phyloP scores from a whole-genome alignment of 208 protist genomes.

The Trypanosoma lewisi region DNA sequence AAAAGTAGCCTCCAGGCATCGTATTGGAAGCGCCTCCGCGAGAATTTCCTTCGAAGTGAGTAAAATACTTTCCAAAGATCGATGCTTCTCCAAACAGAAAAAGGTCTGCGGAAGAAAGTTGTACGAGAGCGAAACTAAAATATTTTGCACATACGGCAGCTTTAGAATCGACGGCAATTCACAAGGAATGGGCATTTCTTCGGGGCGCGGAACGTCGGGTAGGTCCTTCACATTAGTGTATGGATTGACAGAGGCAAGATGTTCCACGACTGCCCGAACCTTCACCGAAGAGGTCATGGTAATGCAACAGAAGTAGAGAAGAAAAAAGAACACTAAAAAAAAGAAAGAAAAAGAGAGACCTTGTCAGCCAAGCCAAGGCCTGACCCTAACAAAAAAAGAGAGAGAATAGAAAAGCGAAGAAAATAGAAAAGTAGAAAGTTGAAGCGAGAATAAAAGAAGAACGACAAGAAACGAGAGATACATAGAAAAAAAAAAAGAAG shows the following conservation, averaged over 20 bases:
- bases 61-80: slow-evolving; percentile 82
- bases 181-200: slow-evolving; percentile 53
- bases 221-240: slow-evolving; percentile 52
- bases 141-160: slow-evolving; percentile 65
- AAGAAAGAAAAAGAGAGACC: slow-evolving; percentile 6
- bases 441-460: neutral
- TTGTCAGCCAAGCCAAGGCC: neutral
- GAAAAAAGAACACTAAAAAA: slow-evolving; percentile 20
- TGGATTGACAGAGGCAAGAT: slow-evolving; percentile 63
- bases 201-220: slow-evolving; percentile 65
- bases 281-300: slow-evolving; percentile 14
- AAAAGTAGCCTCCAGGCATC: slow-evolving; percentile 91
- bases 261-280: slow-evolving; percentile 47
- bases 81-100: slow-evolving; percentile 88
- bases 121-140: slow-evolving; percentile 77
- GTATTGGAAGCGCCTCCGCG: slow-evolving; percentile 83
- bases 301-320: neutral
- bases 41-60: slow-evolving; percentile 81
- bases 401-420: slow-evolving; percentile 7
- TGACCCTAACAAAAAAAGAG: slow-evolving; percentile 12
- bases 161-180: slow-evolving; percentile 47
- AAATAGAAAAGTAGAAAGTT: neutral
- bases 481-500: slow-evolving; percentile 9
- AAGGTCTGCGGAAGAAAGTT: slow-evolving; percentile 91
- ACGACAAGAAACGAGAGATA: neutral